A percentile compares a stretch with the other conserved stretches of the same genome.
Evolutionary conservation across 2,329 filamentous ascomycete genomes (phyloP).

Genomic region (Alternaria sp.): DNA sequence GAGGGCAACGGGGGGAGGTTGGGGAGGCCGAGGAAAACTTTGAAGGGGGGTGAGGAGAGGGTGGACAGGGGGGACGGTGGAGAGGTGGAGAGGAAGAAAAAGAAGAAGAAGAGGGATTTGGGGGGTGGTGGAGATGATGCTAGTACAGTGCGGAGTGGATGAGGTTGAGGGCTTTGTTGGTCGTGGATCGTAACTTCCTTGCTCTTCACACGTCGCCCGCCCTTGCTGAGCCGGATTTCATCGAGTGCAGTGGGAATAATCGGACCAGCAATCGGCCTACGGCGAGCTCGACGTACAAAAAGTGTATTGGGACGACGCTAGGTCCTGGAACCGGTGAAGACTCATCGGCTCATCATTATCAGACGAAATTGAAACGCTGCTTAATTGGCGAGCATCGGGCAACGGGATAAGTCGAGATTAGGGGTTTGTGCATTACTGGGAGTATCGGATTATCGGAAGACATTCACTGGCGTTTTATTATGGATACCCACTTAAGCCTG

Average conservation of each 20-base stretch:
- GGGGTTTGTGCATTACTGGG: background rate
- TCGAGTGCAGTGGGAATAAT: too few species aligned
- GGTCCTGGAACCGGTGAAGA: background rate
- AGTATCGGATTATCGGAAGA: background rate
- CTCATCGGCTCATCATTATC: background rate
- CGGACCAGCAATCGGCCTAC: too few species aligned
- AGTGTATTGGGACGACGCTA: background rate
- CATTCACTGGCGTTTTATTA: background rate
- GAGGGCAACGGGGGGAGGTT: slow-evolving; percentile 16
- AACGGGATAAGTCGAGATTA: accelerated
- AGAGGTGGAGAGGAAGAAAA: slow-evolving; percentile 28
- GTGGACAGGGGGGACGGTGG: slow-evolving; percentile 19
- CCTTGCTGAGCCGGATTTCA: too few species aligned
- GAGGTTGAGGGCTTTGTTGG: slow-evolving; percentile 1
- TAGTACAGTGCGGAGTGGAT: slow-evolving; percentile 33
- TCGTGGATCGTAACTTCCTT: background rate
- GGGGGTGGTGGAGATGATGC: slow-evolving; percentile 30
- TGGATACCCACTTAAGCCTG: background rate
- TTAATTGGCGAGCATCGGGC: background rate
- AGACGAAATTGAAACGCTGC: background rate
- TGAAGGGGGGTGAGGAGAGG: slow-evolving; percentile 24
- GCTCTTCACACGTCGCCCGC: too few species aligned
- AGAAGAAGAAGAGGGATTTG: slow-evolving; percentile 28
- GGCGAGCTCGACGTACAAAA: background rate
- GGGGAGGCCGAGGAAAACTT: slow-evolving; percentile 26